A percentile compares a stretch with the other conserved stretches of the same genome.
Conservation (phyloP, 768 basidiomycete genomes). For the Tricholoma bakamatsutake region DNA sequence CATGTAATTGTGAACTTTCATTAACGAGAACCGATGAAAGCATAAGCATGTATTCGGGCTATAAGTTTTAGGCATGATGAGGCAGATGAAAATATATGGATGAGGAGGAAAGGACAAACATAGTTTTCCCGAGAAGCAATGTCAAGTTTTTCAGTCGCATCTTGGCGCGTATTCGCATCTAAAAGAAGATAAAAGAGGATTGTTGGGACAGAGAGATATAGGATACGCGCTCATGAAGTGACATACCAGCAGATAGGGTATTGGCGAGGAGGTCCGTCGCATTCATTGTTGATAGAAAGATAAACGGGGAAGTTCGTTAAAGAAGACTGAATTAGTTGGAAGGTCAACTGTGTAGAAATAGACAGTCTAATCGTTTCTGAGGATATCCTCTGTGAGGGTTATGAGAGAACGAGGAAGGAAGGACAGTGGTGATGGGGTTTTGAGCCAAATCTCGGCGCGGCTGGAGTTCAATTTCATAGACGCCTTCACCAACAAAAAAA, state of each 20-base stretch:
- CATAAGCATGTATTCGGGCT: slow-evolving; percentile 93
- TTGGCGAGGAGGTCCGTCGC: slow-evolving; percentile 87
- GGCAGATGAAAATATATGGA: slow-evolving; percentile 13
- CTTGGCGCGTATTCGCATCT: slow-evolving; percentile 90
- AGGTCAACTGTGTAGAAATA: neutral
- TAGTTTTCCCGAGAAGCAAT: slow-evolving; percentile 83
- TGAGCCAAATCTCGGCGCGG: slow-evolving; percentile 4
- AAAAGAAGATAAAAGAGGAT: slow-evolving; percentile 14
- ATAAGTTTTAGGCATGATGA: slow-evolving; percentile 20
- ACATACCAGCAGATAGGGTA: slow-evolving; percentile 83
- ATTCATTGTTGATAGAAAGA: slow-evolving; percentile 60
- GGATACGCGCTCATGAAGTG: slow-evolving; percentile 27
- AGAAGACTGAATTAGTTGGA: slow-evolving; percentile 3
- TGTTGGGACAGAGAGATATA: slow-evolving; percentile 17
- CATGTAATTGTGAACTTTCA: slow-evolving; percentile 60
- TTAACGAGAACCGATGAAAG: slow-evolving; percentile 81
- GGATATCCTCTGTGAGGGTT: slow-evolving; percentile 2
- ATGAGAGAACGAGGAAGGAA: slow-evolving; percentile 3
- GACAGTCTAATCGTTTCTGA: neutral
- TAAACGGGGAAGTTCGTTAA: slow-evolving; percentile 8
- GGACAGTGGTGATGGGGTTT: slow-evolving; percentile 11
- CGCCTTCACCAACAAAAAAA: slow-evolving; percentile 15
- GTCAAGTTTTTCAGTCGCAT: slow-evolving; percentile 88
- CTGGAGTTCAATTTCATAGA: slow-evolving; percentile 21
- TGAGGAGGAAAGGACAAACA: slow-evolving; percentile 43